Evolutionary conservation across 345 rosid species (phyloP).

Genomic region (Jatropha curcas): DNA sequence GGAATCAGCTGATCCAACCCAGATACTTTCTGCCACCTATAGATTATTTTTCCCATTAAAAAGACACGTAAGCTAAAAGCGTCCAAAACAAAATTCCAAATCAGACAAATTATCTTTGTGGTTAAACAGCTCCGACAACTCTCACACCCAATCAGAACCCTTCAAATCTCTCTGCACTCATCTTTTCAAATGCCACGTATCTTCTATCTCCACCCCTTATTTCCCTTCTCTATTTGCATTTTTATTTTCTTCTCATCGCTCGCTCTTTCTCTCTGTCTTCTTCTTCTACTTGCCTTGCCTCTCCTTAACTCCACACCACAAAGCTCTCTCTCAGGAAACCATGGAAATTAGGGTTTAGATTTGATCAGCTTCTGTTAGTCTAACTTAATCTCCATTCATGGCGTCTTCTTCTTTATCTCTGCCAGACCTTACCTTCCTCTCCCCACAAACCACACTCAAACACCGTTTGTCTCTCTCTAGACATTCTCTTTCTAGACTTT

Average conservation of each 20-base stretch:
- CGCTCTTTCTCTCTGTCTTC: background rate
- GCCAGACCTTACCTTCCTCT: slow-evolving; percentile 17
- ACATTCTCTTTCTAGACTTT: slow-evolving; percentile 29
- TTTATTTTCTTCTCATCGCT: background rate
- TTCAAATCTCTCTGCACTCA: slow-evolving; percentile 16
- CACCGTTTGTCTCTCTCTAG: slow-evolving; percentile 29
- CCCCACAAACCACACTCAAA: slow-evolving; percentile 30
- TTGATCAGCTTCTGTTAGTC: background rate
- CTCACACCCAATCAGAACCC: slow-evolving; percentile 31
- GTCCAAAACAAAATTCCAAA: slow-evolving; percentile 9
- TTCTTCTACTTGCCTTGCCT: slow-evolving; percentile 4
- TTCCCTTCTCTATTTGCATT: slow-evolving; percentile 16
- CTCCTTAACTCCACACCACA: slow-evolving; percentile 18
- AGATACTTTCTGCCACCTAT: background rate
- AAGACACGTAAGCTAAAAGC: slow-evolving; percentile 30
- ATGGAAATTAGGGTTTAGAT: slow-evolving; percentile 33
- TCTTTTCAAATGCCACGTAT: slow-evolving; percentile 59
- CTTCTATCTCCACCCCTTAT: slow-evolving; percentile 51
- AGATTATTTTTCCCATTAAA: background rate
- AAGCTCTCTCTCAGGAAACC: background rate
- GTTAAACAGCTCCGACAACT: background rate
- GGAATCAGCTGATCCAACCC: too few relatives aligned
- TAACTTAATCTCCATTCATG: slow-evolving; percentile 26
- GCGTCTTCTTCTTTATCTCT: slow-evolving; percentile 34
- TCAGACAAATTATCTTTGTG: slow-evolving; percentile 19